Evolutionary conservation across 805 yeast species (phyloP), one percentile per base, ranked within the genome.

Genomic region (Cyberlindnera samutprakarnensis): DNA sequence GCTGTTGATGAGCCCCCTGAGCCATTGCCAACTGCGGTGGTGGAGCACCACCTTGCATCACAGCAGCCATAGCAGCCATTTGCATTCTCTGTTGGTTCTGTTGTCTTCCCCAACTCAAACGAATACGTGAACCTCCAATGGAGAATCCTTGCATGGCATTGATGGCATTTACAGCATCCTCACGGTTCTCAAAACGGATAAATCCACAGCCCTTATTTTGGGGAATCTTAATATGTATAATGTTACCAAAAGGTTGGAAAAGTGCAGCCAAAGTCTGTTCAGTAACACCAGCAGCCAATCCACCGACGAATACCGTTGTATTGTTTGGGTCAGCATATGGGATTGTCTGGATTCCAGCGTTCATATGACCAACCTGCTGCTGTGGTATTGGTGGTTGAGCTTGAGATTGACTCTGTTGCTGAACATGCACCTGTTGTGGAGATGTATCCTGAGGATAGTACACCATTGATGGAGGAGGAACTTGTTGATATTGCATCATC

Each of bases 121-220:
- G 59, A 16, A 82, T 75, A 38, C 88, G 66, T 32, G 76, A 70
- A 3, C 87, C 88, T n/a, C 78, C 80, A 38, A 82, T 73, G 16
- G 75, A 63, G 49, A 74, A 81, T 2, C 94, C 94, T 54, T 82
- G 86, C 82, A 82, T 75, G 4, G 79, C 78, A 25, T 74, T 70
- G 33, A 82, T 79, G 6, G 94, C 86, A 25, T 73, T 76, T 53
- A 80, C 85, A 2, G 92, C 92, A 44, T 78, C 83, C 44, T 72
- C 78, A 39, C 83, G 61, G 22, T 64, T 62, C n/a, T 70, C 60
- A 51, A 74, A 82, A 47, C 74, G 77, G 35, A 82, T 78, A 54
- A 81, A 80, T 1, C 88, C 94, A 59, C 90, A 80, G 37, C 82
- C 81, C 49, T 81, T 82, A 11, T 86, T 85, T 1, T 74, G 77